Evolutionary conservation across 169 alveolate genomes (phyloP).

Genomic region (Eimeria sp.): DNA sequence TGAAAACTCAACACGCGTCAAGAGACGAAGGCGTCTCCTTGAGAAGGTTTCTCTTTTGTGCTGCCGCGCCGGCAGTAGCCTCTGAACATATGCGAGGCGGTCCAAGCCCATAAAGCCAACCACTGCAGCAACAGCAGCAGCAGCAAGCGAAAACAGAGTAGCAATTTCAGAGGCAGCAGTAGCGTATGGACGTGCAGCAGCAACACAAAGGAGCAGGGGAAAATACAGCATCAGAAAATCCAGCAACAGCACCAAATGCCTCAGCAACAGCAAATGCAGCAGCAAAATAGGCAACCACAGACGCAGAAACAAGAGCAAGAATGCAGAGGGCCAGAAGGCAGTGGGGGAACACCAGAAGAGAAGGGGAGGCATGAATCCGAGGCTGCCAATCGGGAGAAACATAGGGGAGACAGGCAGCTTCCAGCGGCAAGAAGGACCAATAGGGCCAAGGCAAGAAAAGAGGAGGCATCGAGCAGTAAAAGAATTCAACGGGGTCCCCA

Average conservation of each 20-base stretch:
- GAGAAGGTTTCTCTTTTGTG: constrained; percentile 20
- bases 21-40: constrained; percentile 31
- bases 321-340: neutral
- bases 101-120: constrained; percentile 62
- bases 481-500: neutral
- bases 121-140: constrained; percentile 64
- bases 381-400: too few species aligned
- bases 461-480: neutral
- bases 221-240: neutral
- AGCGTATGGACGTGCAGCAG: neutral
- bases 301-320: neutral
- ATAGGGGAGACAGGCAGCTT: neutral
- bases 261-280: constrained; percentile 80
- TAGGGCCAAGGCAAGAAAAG: neutral
- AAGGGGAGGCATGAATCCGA: neutral
- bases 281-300: neutral
- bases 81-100: constrained; percentile 67
- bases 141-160: neutral
- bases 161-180: neutral
- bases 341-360: neutral
- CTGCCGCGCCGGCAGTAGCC: constrained; percentile 54
- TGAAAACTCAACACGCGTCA: constrained; percentile 1
- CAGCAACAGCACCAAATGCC: constrained; percentile 79
- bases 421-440: neutral
- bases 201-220: neutral